phyloP scores from a whole-genome alignment of 164 flowering plant genomes.

The Taxillus chinensis region DNA sequence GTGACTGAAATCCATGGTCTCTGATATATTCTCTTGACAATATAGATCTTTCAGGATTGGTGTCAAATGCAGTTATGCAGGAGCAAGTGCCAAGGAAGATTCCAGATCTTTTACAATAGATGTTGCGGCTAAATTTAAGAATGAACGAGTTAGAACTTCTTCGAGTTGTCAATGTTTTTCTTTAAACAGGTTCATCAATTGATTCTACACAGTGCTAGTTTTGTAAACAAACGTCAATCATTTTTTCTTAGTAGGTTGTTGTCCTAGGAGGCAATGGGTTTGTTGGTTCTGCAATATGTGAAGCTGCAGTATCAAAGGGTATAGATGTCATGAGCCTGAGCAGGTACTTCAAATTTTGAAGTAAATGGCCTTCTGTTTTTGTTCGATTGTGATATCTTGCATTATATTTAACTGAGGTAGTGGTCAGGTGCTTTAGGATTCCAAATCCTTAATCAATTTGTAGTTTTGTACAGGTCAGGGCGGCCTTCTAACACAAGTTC shows the following conservation, averaged over 20 bases:
- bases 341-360: constrained; percentile 43
- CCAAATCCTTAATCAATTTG: constrained; percentile 11
- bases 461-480: constrained; percentile 60
- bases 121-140: constrained; percentile 71
- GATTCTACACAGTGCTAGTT: constrained; percentile 4
- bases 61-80: constrained; percentile 55
- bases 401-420: neutral
- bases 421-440: neutral
- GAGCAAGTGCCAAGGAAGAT: constrained; percentile 34
- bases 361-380: neutral
- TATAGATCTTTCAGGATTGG: constrained; percentile 22
- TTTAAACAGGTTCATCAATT: neutral
- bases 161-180: neutral
- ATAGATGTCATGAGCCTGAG: constrained; percentile 81
- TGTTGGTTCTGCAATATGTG: constrained; percentile 97
- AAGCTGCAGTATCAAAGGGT: constrained; percentile 86
- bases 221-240: constrained; percentile 3
- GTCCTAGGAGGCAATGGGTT: constrained; percentile 96
- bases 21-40: neutral
- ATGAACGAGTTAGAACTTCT: constrained; percentile 49
- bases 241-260: constrained; percentile 52
- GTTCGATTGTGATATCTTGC: neutral
- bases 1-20: neutral
- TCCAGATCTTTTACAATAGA: constrained; percentile 46
- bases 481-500: constrained; percentile 57